These are phyloP conservation scores for Pneumocystis sp. DNA, from an alignment of 1,139 yeast species.

Conservation along the genomic window DNA sequence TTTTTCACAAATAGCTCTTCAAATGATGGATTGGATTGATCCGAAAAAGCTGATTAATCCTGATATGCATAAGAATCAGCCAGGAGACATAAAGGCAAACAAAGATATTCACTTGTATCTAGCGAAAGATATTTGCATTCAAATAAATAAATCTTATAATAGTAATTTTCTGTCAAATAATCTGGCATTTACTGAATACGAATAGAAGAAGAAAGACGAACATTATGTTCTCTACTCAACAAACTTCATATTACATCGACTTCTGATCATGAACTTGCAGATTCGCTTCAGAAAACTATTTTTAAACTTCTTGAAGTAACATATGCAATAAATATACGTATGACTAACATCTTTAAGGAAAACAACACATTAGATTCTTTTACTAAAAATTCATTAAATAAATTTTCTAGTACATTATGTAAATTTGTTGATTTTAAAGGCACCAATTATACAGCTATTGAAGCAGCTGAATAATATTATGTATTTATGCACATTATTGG, in stretches of 20 bases:
- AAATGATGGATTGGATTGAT: slow-evolving; percentile 72
- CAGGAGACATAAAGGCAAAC: background rate
- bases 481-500: background rate
- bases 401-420: background rate
- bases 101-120: background rate
- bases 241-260: slow-evolving; percentile 1
- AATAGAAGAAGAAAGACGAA: slow-evolving; percentile 3
- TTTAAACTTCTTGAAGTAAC: background rate
- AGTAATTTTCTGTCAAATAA: background rate
- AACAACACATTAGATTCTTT: background rate
- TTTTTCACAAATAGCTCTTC: slow-evolving; percentile 55
- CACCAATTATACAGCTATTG: background rate
- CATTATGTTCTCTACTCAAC: background rate
- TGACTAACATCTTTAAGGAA: background rate
- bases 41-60: slow-evolving; percentile 46
- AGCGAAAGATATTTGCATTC: background rate
- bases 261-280: background rate
- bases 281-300: background rate
- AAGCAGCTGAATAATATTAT: background rate
- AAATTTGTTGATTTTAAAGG: background rate
- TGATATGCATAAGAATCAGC: slow-evolving; percentile 21
- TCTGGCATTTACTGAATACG: background rate
- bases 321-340: background rate
- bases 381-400: background rate
- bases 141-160: background rate